Base-by-base conservation (phyloP, 257 asterid genomes). In the Scutellaria barbata region DNA sequence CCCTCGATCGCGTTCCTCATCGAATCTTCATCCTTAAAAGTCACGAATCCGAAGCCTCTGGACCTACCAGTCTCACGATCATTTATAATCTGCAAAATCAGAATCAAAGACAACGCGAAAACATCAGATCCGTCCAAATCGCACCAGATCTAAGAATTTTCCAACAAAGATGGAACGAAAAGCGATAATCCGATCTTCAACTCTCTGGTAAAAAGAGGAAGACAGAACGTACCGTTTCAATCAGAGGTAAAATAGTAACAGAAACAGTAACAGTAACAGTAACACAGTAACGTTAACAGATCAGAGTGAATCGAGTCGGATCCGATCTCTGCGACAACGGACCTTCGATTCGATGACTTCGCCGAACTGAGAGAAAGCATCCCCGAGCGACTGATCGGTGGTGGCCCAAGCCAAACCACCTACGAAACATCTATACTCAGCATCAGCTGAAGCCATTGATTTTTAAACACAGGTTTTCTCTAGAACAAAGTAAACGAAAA, bases 1-100 rank as follows among this genome's bases (percentile, higher is more conserved):
- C 74, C 87, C 72, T 88, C 89, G 13, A 93, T 90, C 0, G 97
- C 97, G 6, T 71, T 81, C 45, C 78, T 88, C 98, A 90, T 90
- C 6, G 94, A 13, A 14, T 85, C 78, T 80, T 93, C 97, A 11
- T 86, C 93, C 74, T 69, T 79, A 50, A 93, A 93, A 0, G 97
- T 93, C 13, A 93, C 97, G 52, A 93, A 93, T 7, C 97, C 98
- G 55, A 93, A 93, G 0, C 98, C 98, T 63, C 97, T 88, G 0
- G 97, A 93, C 73, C 96, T 88, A 0, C 98, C 89, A 16, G 86
- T 81, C 74, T 84, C 89, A 0, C 86, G 89, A 52, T 84, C 89
- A 74, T 84, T 81, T 5, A 84, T 80, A 20, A 84, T 81, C 97
- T 93, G 78, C 8, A 66, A 1, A 33, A 71, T 5, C 41, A 42